These are phyloP conservation scores for Hondaea fermentalgiana DNA, from an alignment of 108 stramenopile genomes.

Conservation along the genomic window DNA sequence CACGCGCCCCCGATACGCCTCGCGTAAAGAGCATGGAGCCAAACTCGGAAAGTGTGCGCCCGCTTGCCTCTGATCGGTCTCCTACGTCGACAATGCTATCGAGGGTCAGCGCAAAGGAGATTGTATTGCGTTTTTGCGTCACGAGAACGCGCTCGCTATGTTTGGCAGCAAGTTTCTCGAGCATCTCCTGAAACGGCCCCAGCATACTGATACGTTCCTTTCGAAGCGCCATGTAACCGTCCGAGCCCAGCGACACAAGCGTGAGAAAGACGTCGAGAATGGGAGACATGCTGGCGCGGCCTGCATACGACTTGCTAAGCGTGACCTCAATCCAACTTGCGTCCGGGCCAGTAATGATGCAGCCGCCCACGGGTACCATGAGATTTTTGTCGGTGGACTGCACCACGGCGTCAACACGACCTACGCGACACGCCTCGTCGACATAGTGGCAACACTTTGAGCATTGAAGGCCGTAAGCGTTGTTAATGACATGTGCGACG, in stretches of 20 bases:
- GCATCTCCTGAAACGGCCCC: conserved; percentile 40
- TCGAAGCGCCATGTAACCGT: conserved; percentile 27
- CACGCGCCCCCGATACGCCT: conserved; percentile 77
- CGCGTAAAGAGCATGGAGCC: conserved; percentile 95
- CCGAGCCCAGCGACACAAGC: conserved; percentile 78
- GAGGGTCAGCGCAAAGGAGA: conserved; percentile 87
- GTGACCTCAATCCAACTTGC: conserved; percentile 50
- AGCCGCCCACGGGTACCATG: conserved; percentile 90
- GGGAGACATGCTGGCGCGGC: conserved; percentile 83
- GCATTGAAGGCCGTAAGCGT: conserved; percentile 97
- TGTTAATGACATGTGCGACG: conserved; percentile 87
- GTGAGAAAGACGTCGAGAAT: conserved; percentile 94
- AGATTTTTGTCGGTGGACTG: conserved; percentile 98
- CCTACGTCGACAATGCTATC: background rate
- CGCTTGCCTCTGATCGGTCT: background rate
- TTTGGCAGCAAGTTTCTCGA: conserved; percentile 56
- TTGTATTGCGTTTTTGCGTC: conserved; percentile 72
- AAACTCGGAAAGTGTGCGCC: conserved; percentile 62
- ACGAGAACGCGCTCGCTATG: conserved; percentile 73
- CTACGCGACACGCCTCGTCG: conserved; percentile 22
- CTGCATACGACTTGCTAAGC: conserved; percentile 86
- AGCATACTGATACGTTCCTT: conserved; percentile 47
- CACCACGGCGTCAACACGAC: conserved; percentile 86
- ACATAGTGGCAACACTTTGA: conserved; percentile 23
- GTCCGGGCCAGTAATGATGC: conserved; percentile 71